Base-by-base conservation (phyloP, 2,329 filamentous ascomycete genomes). In the Aureobasidium sp. region DNA sequence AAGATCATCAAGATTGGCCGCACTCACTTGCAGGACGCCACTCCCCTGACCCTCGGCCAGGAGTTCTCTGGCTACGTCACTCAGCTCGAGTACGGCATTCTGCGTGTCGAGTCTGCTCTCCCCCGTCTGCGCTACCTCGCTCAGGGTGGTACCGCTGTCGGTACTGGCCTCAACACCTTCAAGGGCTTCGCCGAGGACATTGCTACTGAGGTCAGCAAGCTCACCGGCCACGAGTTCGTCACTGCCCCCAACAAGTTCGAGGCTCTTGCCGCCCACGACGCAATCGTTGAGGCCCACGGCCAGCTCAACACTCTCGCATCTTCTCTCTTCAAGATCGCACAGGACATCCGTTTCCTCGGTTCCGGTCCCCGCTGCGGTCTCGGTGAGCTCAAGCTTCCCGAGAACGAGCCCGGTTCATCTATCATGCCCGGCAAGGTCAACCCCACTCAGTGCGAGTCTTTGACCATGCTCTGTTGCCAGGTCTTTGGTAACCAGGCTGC, bases 381-480 rank as follows among this genome's bases (percentile, higher is more conserved):
- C 19, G 91, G 90, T 61, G 93, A 98, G 77, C 81, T 98, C 59
- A 81, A 81, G 66, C 83, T 98, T 48, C 93, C 93, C 22, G 93
- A 98, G 77, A 98, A 98, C 75, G 93, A 98, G 78, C 93, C 93
- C 29, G 91, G 91, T 59, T 93, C 86, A 66, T 94, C 88, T 63
- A 97, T 98, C 78, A 98, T 98, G 93, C 93, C 93, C 39, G 93
- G 93, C 66, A 98, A 98, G 79, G 93, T 98, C 70, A 98, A 98
- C 78, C 93, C 93, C 27, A 98, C 93, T 27, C 93, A 98, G 75
- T 95, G 90, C 74, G 93, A 98, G 78, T 88, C 90, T 57, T 76
- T 98, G 70, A 97, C 93, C 63, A 98, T 98, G 93, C 79, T 97
- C 57, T 96, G 91, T 76, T 83, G 88, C 17, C 93, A 98, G 74